Evolutionary conservation across 176 grass and related monocot genomes (phyloP), one percentile per base, ranked within the genome.

Genomic region (Triticum monococcum): DNA sequence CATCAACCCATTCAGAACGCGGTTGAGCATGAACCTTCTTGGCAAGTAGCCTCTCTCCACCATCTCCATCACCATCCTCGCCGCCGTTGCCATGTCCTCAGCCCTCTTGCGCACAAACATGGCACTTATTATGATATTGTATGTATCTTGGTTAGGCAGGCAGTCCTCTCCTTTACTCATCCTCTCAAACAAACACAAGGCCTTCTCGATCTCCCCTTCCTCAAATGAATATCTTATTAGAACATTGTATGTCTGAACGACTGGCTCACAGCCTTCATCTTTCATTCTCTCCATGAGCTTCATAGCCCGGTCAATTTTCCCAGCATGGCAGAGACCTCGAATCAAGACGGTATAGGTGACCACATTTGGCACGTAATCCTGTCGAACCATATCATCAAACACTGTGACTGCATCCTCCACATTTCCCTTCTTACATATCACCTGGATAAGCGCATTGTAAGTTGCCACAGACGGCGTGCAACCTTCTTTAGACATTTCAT

Each of bases 11-110:
- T 98, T 98, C 20, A 98, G 75, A 9, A 98, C 83, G 17, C 92
- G 91, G 28, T 96, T 96, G 54, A 98, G 95, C 92, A 98, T 92
- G 76, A 98, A 98, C 64, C 67, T 93, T 86, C 93, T 92, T n/a
- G 96, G 96, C 78, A 98, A 80, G 89, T 96, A 90, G 4, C 96
- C 96, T 83, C 96, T 90, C 75, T 89, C 88, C 11, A 96, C 90
- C 93, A 96, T 98, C 62, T 98, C 92, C 81, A 88, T 88, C 35
- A 92, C 92, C 96, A 98, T 96, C 86, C 83, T 92, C 5, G 90
- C 92, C 0, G 93, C 96, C 77, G 91, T 67, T 31, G 91, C 78
- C 92, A 91, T 92, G 87, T 98, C 93, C 66, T 96, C 86, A 1
- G 84, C 81, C 79, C 90, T 94, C 85, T 89, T 98, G 71, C 93